These are phyloP conservation scores for Sordariomycetes sp. DNA, from an alignment of 2,329 filamentous ascomycete species.

Conservation along the genomic window DNA sequence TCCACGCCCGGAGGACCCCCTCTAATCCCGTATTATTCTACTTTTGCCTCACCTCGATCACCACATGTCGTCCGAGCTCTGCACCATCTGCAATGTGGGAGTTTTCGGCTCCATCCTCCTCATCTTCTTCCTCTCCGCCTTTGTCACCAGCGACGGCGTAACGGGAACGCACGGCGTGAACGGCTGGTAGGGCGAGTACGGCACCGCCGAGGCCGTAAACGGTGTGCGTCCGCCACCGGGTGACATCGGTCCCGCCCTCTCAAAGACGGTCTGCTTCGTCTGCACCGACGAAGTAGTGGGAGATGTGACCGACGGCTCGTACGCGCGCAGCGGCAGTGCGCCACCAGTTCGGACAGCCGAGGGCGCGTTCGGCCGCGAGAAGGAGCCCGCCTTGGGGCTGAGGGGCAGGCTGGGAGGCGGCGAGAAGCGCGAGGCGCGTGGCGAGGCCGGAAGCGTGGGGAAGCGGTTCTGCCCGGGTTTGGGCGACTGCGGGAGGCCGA, in stretches of 20 bases:
- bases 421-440: conserved; percentile 10
- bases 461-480: conserved; percentile 24
- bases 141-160: conserved; percentile 64
- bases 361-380: conserved; percentile 36
- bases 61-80: conserved; percentile 55
- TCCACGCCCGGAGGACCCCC: neutral
- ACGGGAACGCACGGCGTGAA: conserved; percentile 66
- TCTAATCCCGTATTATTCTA: neutral
- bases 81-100: conserved; percentile 51
- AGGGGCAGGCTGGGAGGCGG: conserved; percentile 28
- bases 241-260: conserved; percentile 39
- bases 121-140: conserved; percentile 59
- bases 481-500: conserved; percentile 27
- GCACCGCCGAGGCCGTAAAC: conserved; percentile 48
- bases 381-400: conserved; percentile 42
- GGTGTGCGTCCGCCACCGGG: conserved; percentile 50
- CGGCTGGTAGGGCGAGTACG: conserved; percentile 72
- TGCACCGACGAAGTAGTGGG: conserved; percentile 33
- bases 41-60: conserved; percentile 17
- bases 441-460: conserved; percentile 13
- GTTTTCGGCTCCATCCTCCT: conserved; percentile 54
- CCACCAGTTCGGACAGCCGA: conserved; percentile 47
- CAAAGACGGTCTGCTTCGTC: conserved; percentile 56
- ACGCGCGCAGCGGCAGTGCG: conserved; percentile 48
- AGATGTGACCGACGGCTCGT: conserved; percentile 44